Percentiles rank a stretch among this genome's conserved stretches.
Evolutionary conservation across 163 green algal species (phyloP).

Genomic region (Coccomyxa subellipsoidea): DNA sequence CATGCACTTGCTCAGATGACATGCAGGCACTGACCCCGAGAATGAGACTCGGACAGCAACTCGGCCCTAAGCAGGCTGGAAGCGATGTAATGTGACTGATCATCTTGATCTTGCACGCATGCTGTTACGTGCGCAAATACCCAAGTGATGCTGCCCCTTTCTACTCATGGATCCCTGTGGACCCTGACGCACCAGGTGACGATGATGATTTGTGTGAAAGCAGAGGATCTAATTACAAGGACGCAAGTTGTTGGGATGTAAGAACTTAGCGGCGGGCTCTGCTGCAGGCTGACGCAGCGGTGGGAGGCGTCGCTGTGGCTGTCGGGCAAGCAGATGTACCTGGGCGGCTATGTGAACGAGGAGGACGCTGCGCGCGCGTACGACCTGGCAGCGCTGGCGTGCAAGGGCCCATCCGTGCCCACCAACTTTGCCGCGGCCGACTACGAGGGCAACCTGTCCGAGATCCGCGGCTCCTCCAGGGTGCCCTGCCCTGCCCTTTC

Average conservation of each 20-base stretch:
- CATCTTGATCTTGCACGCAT: no score
- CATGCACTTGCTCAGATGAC: background rate
- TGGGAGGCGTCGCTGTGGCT: constrained; percentile 76
- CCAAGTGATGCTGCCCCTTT: no score
- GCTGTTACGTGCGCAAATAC: no score
- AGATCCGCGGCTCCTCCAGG: constrained; percentile 29
- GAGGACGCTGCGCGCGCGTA: constrained; percentile 53
- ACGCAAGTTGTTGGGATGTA: background rate
- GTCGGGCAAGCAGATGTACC: constrained; percentile 61
- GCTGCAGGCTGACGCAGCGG: constrained; percentile 57
- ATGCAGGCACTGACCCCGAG: no score
- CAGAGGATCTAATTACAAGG: background rate
- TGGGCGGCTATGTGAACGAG: constrained; percentile 61
- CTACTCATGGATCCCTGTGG: no score
- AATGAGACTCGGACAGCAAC: no score
- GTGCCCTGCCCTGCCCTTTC: constrained; percentile 18
- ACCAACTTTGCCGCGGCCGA: constrained; percentile 44
- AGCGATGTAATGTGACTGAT: no score
- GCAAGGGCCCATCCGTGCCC: constrained; percentile 46
- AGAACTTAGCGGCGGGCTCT: background rate
- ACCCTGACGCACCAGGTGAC: no score
- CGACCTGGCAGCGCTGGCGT: constrained; percentile 66
- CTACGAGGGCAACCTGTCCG: constrained; percentile 40
- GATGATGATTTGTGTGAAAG: no score
- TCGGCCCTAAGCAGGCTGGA: no score